These are phyloP conservation scores for Arachnomyces sp. DNA, from an alignment of 2,329 filamentous ascomycete species.

Conservation along the genomic window DNA sequence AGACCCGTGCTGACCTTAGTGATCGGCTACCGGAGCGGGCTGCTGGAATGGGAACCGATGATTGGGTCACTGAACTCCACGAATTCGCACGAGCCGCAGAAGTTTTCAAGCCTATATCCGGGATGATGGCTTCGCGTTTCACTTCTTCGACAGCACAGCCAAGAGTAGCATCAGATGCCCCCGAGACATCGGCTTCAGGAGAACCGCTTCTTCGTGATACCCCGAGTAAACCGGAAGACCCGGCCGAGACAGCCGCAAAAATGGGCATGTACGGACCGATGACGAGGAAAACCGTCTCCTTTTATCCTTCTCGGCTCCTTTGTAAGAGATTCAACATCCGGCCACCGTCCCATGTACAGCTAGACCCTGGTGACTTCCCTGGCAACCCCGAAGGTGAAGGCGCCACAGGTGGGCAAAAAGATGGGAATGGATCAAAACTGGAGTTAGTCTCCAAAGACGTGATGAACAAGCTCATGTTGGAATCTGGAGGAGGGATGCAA, in stretches of 20 bases:
- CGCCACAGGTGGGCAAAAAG: constrained; percentile 19
- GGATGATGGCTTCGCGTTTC: constrained; percentile 88
- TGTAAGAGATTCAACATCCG: constrained; percentile 93
- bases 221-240: constrained; percentile 57
- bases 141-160: constrained; percentile 56
- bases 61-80: constrained; percentile 71
- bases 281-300: constrained; percentile 65
- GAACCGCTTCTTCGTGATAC: constrained; percentile 42
- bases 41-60: constrained; percentile 51
- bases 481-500: constrained; percentile 26
- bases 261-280: constrained; percentile 88
- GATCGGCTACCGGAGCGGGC: constrained; percentile 52
- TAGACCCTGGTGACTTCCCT: constrained; percentile 39
- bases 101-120: constrained; percentile 87
- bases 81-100: constrained; percentile 68
- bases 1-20: constrained; percentile 61
- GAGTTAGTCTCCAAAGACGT: constrained; percentile 48
- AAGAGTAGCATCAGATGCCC: constrained; percentile 33
- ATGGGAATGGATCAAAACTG: constrained; percentile 25
- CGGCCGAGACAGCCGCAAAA: constrained; percentile 77
- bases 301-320: constrained; percentile 74
- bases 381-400: constrained; percentile 19
- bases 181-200: constrained; percentile 18
- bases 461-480: constrained; percentile 49
- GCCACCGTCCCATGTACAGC: constrained; percentile 61